Conservation (phyloP, 1,139 yeast species). For the Nadsonia starkeyi-henricii region DNA sequence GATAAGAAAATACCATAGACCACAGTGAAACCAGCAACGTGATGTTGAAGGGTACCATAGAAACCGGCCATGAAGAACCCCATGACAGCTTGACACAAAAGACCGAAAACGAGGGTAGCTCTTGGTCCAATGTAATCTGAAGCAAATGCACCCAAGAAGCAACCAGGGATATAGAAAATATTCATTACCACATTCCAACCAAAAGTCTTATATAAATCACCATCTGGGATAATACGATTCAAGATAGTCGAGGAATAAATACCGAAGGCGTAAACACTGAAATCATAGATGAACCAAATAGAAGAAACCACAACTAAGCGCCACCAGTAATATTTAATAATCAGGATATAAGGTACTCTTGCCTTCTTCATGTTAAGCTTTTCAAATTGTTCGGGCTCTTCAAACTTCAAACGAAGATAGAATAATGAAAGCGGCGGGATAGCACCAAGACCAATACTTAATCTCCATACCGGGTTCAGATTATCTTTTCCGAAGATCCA, state of each 20-base stretch:
- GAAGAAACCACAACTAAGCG: slow-evolving; percentile 56
- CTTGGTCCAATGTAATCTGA: slow-evolving; percentile 90
- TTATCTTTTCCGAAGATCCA: slow-evolving; percentile 68
- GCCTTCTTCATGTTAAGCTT: slow-evolving; percentile 57
- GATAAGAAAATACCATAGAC: slow-evolving; percentile 78
- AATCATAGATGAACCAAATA: slow-evolving; percentile 87
- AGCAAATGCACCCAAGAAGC: slow-evolving; percentile 65
- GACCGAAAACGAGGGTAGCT: slow-evolving; percentile 56
- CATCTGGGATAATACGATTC: slow-evolving; percentile 42
- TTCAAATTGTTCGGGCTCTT: slow-evolving; percentile 57
- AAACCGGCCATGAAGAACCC: slow-evolving; percentile 81
- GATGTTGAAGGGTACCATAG: slow-evolving; percentile 39
- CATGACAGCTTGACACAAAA: slow-evolving; percentile 55
- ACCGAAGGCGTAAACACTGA: slow-evolving; percentile 77
- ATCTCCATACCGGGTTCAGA: slow-evolving; percentile 78
- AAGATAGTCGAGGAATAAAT: slow-evolving; percentile 63
- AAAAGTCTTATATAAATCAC: slow-evolving; percentile 55
- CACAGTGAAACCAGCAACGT: slow-evolving; percentile 68
- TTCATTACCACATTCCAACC: slow-evolving; percentile 91
- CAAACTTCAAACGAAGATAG: slow-evolving; percentile 59
- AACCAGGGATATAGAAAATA: slow-evolving; percentile 80
- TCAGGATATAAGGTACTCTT: slow-evolving; percentile 50
- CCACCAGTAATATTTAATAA: slow-evolving; percentile 74
- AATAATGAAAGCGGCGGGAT: slow-evolving; percentile 72
- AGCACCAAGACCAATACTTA: slow-evolving; percentile 87